A percentile compares a stretch with the other conserved stretches of the same genome.
phyloP scores from a whole-genome alignment of 2,329 filamentous ascomycete species.

The Parascedosporium putredinis region DNA sequence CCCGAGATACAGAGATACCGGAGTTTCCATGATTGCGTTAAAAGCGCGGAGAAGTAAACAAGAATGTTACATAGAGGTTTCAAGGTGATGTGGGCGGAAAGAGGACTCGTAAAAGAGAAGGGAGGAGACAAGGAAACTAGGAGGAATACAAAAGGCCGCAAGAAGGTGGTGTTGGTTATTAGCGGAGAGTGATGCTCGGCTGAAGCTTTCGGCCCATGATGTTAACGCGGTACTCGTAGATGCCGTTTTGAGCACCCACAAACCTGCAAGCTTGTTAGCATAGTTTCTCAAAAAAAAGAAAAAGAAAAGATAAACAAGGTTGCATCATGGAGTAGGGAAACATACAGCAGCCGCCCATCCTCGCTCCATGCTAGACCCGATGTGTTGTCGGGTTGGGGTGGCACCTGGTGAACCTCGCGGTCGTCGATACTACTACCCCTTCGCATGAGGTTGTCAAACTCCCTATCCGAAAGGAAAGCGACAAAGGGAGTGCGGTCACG shows the following conservation, averaged over 20 bases:
- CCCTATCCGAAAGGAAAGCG: constrained; percentile 6
- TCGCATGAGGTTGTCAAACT: constrained; percentile 10
- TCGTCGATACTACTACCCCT: constrained; percentile 20
- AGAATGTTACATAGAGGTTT: no score
- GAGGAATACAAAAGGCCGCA: no score
- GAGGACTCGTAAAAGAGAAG: no score
- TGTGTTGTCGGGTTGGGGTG: constrained; percentile 44
- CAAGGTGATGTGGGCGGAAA: no score
- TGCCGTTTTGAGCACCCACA: constrained; percentile 58
- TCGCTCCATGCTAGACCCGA: constrained; percentile 53
- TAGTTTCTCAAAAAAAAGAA: no score
- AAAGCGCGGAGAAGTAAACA: no score
- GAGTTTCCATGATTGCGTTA: no score
- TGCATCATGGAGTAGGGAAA: constrained; percentile 9
- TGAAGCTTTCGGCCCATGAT: constrained; percentile 48
- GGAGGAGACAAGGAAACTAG: neutral
- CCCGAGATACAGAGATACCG: no score
- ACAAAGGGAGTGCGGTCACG: constrained; percentile 13
- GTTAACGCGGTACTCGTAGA: constrained; percentile 65
- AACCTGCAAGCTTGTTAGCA: constrained; percentile 30
- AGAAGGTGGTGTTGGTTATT: no score
- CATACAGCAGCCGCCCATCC: constrained; percentile 50
- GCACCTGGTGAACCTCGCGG: constrained; percentile 28
- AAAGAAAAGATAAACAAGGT: no score
- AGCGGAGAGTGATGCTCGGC: constrained; percentile 44